phyloP scores from a whole-genome alignment of 768 basidiomycete genomes.

The Panaeolus cyanescens region DNA sequence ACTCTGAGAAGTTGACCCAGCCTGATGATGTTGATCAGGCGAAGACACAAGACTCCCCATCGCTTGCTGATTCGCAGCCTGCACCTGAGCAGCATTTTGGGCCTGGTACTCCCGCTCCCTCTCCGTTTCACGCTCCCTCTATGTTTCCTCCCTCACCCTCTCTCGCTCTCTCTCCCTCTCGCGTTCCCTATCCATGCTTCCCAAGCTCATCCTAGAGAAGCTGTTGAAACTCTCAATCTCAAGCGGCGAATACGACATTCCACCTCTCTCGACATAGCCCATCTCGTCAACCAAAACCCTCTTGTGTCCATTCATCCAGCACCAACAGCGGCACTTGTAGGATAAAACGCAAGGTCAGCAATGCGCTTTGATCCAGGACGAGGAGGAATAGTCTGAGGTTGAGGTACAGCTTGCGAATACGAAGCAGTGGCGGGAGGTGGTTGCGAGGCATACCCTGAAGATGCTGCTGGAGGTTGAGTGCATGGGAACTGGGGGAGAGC shows the following conservation, averaged over 20 bases:
- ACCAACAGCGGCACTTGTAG: slow-evolving; percentile 55
- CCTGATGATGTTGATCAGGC: background rate
- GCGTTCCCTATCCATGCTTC: slow-evolving; percentile 21
- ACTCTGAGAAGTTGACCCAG: background rate
- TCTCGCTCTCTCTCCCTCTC: slow-evolving; percentile 8
- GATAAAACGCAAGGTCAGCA: slow-evolving; percentile 78
- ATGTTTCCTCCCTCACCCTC: slow-evolving; percentile 1
- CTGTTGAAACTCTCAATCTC: slow-evolving; percentile 55
- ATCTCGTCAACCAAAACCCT: slow-evolving; percentile 30
- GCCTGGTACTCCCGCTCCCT: slow-evolving; percentile 3
- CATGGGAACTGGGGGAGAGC: no score
- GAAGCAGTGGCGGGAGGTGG: background rate
- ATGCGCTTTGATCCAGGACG: slow-evolving; percentile 66
- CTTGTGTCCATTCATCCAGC: slow-evolving; percentile 24
- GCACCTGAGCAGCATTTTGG: background rate
- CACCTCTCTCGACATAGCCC: slow-evolving; percentile 22
- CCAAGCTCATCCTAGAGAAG: slow-evolving; percentile 66
- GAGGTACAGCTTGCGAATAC: background rate
- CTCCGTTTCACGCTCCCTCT: slow-evolving; percentile 7
- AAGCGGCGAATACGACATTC: background rate
- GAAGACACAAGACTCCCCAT: background rate
- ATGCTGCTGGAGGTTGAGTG: no score
- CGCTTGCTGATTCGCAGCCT: background rate
- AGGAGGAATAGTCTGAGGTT: slow-evolving; percentile 31
- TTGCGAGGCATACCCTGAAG: background rate